Percentiles rank a stretch among this genome's conserved stretches.
Conservation (phyloP, 495 filamentous ascomycete species). For the Xylaria nigripes region DNA sequence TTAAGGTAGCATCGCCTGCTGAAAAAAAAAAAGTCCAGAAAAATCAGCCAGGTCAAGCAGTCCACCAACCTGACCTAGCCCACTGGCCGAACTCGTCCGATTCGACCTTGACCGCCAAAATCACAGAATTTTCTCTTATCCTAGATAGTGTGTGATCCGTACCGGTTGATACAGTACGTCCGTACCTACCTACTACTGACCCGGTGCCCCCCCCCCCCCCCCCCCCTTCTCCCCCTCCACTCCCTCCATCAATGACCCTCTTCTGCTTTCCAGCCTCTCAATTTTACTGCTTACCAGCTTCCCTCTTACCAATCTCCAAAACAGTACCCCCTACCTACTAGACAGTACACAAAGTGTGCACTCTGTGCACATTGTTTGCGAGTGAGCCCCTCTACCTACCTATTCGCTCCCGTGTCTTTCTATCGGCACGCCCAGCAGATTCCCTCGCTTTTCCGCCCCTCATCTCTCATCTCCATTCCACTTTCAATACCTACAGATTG, state of each 20-base stretch:
- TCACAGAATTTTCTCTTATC: conserved; percentile 5
- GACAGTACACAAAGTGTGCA: neutral
- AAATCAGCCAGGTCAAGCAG: conserved; percentile 10
- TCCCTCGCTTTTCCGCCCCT: neutral
- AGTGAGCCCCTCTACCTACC: neutral
- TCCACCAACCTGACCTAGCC: neutral
- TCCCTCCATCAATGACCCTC: neutral
- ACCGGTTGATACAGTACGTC: no score
- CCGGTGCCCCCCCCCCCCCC: neutral
- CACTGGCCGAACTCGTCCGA: neutral
- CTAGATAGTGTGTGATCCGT: no score
- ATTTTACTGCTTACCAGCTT: neutral
- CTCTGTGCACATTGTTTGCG: neutral
- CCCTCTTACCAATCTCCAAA: neutral
- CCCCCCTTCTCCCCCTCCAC: neutral
- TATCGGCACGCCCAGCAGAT: neutral
- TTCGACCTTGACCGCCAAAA: conserved; percentile 3
- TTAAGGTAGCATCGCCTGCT: no score
- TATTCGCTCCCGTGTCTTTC: neutral
- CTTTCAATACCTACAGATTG: neutral
- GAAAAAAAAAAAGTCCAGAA: no score
- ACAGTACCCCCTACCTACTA: neutral
- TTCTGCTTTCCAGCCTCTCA: neutral
- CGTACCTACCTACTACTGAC: neutral
- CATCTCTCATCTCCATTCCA: neutral